Evolutionary conservation across 2,329 filamentous ascomycete genomes (phyloP).

Genomic region (Epichloe gansuensis): DNA sequence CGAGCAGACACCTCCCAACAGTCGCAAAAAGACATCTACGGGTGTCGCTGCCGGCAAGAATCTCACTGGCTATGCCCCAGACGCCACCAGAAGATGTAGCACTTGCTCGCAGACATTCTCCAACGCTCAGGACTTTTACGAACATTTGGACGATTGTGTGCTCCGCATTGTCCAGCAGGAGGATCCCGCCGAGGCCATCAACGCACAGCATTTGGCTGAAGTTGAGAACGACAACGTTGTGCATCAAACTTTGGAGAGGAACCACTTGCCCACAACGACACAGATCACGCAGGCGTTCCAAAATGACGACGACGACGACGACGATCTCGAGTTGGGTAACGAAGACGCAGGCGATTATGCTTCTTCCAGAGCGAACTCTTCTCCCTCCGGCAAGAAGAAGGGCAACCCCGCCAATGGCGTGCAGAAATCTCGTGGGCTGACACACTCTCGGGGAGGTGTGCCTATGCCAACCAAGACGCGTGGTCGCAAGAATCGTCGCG

Average conservation of each 20-base stretch:
- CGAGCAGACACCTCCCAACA: conserved; percentile 85
- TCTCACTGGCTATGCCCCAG: conserved; percentile 56
- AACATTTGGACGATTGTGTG: conserved; percentile 77
- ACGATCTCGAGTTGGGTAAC: conserved; percentile 31
- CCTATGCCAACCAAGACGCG: conserved; percentile 42
- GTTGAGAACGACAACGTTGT: conserved; percentile 52
- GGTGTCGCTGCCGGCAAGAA: conserved; percentile 42
- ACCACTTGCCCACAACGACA: conserved; percentile 40
- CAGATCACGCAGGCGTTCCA: conserved; percentile 26
- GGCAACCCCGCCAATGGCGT: conserved; percentile 42
- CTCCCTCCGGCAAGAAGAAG: conserved; percentile 39
- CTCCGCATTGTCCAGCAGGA: conserved; percentile 60
- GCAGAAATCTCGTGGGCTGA: conserved; percentile 59
- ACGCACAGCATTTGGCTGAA: conserved; percentile 51
- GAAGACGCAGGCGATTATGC: conserved; percentile 34
- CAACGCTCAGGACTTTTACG: conserved; percentile 95
- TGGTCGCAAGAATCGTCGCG: conserved; percentile 80
- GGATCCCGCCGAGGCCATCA: conserved; percentile 56
- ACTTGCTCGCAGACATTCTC: conserved; percentile 84
- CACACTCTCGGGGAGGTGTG: conserved; percentile 64
- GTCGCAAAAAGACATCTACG: conserved; percentile 54
- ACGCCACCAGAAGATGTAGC: conserved; percentile 86
- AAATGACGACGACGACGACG: conserved; percentile 37
- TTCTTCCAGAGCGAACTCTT: conserved; percentile 31
- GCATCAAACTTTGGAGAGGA: conserved; percentile 49